Conservation (phyloP, 2,329 filamentous ascomycete genomes). For the Colletotrichum simmondsii region DNA sequence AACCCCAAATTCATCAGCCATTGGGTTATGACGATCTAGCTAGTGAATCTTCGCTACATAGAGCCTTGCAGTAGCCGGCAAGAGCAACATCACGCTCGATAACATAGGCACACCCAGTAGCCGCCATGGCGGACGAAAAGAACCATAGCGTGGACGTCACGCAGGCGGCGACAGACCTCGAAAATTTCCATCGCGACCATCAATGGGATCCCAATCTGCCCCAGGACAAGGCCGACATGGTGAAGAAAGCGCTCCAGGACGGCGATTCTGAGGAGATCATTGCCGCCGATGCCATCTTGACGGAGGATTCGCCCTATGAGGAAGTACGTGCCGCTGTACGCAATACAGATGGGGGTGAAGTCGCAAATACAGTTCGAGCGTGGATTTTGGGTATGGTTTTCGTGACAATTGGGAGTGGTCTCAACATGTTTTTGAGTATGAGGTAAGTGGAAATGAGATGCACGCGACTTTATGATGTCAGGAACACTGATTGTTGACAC, state of each 20-base stretch:
- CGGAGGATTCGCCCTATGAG: conserved; percentile 51
- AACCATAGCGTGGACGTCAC: neutral
- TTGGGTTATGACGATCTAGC: neutral
- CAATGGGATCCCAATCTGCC: conserved; percentile 49
- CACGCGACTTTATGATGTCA: neutral
- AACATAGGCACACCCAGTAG: neutral
- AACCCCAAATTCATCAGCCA: neutral
- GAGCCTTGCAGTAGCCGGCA: neutral
- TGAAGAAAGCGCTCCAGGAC: conserved; percentile 43
- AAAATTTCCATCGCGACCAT: conserved; percentile 45
- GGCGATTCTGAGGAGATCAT: conserved; percentile 45
- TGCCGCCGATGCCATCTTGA: conserved; percentile 45
- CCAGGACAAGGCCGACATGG: conserved; percentile 44
- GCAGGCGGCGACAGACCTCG: conserved; percentile 36
- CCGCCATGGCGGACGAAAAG: neutral
- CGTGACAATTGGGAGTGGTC: conserved; percentile 54
- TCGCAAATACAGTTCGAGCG: conserved; percentile 50
- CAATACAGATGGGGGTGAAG: conserved; percentile 33
- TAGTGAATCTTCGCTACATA: neutral
- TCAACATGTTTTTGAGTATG: conserved; percentile 32
- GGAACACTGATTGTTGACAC: conserved; percentile 16
- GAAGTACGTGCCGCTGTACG: conserved; percentile 37
- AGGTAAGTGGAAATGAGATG: conserved; percentile 24
- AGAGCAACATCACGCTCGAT: neutral
- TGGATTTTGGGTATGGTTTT: conserved; percentile 58